These are phyloP conservation scores for Iris macrosiphon DNA, from an alignment of 106 monocot species.

Conservation along the genomic window DNA sequence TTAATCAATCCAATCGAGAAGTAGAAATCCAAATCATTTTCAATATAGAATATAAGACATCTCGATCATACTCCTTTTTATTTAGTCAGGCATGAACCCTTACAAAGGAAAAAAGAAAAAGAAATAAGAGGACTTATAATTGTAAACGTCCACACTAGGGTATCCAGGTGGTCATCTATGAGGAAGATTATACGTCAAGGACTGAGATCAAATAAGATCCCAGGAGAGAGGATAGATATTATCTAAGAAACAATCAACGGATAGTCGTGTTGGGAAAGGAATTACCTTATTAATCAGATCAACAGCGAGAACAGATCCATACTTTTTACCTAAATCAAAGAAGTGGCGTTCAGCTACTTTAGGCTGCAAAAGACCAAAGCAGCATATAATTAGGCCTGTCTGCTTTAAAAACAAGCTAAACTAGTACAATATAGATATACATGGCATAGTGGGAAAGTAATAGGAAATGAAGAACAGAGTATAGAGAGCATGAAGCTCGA, in stretches of 20 bases:
- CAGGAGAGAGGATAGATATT: background rate
- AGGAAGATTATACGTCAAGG: too few species aligned
- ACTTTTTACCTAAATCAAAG: slow-evolving; percentile 70
- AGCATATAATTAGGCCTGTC: background rate
- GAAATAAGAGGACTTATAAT: too few species aligned
- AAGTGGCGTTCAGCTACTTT: slow-evolving; percentile 73
- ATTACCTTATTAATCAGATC: slow-evolving; percentile 79
- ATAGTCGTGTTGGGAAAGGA: background rate
- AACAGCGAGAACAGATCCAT: slow-evolving; percentile 71
- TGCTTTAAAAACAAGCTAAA: background rate
- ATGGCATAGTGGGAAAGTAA: background rate
- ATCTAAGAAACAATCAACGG: background rate
- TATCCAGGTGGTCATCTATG: too few species aligned
- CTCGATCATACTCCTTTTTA: too few species aligned
- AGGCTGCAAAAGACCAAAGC: slow-evolving; percentile 26
- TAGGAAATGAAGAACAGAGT: background rate
- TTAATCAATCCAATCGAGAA: too few species aligned
- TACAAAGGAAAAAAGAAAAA: too few species aligned
- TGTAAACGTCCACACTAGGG: too few species aligned
- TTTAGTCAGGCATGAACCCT: too few species aligned
- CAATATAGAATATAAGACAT: too few species aligned
- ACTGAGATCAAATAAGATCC: background rate
- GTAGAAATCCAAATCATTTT: too few species aligned
- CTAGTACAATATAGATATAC: background rate
- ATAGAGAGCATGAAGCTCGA: too few species aligned